Conservation (phyloP, 257 asterid genomes). For the Gentiana straminea region DNA sequence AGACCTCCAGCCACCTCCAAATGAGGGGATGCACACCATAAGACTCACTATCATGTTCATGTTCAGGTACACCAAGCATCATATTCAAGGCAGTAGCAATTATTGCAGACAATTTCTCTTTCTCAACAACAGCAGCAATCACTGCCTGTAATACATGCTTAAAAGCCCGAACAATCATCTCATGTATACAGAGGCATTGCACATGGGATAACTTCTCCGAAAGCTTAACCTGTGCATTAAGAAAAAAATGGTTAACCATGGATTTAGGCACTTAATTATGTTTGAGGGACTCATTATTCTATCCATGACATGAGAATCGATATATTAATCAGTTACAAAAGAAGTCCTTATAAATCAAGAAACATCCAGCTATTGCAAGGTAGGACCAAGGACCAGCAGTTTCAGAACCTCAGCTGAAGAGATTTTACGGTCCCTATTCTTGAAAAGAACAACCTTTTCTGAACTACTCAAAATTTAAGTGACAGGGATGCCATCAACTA, state of each 20-base stretch:
- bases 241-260: conserved; percentile 14
- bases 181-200: conserved; percentile 94
- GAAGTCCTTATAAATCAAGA: too few species aligned
- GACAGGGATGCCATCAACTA: too few species aligned
- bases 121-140: conserved; percentile 57
- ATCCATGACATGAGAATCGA: not conserved
- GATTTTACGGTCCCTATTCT: too few species aligned
- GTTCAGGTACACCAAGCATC: conserved; percentile 87
- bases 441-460: too few species aligned
- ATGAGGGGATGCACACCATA: conserved; percentile 56
- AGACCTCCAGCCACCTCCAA: conserved; percentile 87
- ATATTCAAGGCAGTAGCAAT: conserved; percentile 75
- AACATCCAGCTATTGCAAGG: too few species aligned
- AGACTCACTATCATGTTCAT: conserved; percentile 31
- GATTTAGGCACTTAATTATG: conserved; percentile 9
- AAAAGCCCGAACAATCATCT: conserved; percentile 91
- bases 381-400: too few species aligned
- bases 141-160: conserved; percentile 90
- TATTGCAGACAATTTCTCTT: conserved; percentile 61
- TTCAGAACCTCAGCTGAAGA: too few species aligned
- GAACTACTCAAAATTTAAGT: too few species aligned
- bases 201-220: conserved; percentile 94
- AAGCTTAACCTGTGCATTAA: conserved; percentile 71
- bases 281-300: not conserved
- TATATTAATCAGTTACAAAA: too few species aligned